Percentiles rank a stretch among this genome's conserved stretches.
Evolutionary conservation across 169 alveolate genomes (phyloP).

Genomic region (Hammondia hammondi): DNA sequence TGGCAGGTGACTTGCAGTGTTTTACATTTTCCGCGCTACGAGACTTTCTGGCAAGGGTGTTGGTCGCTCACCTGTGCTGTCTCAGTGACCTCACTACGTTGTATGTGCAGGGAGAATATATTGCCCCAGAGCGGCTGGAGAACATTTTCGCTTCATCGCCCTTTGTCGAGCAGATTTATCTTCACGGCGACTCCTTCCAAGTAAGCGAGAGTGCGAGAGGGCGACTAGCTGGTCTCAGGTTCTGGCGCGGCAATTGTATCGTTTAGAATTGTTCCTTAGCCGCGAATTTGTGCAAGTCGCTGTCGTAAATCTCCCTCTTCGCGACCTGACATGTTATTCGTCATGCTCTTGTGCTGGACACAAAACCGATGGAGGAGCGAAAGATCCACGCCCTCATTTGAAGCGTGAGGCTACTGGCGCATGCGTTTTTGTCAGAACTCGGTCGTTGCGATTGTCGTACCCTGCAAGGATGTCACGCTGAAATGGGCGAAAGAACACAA

Average conservation of each 20-base stretch:
- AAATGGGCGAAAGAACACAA: slow-evolving; percentile 54
- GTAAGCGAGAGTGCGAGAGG: slow-evolving; percentile 35
- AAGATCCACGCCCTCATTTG: too few relatives aligned
- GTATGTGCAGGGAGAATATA: slow-evolving; percentile 89
- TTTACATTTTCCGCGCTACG: neutral
- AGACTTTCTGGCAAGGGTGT: neutral
- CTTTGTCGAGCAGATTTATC: slow-evolving; percentile 84
- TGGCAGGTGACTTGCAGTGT: neutral
- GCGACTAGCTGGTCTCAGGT: too few relatives aligned
- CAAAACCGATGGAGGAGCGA: too few relatives aligned
- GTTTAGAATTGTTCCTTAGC: too few relatives aligned
- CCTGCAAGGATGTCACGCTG: neutral
- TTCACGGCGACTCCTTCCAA: slow-evolving; percentile 88
- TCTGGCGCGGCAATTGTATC: too few relatives aligned
- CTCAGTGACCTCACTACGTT: too few relatives aligned
- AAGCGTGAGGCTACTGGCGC: neutral
- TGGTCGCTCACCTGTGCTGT: neutral
- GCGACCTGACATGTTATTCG: too few relatives aligned
- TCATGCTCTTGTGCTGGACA: too few relatives aligned
- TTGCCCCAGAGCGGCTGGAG: slow-evolving; percentile 92
- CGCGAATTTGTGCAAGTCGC: too few relatives aligned
- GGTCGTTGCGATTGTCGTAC: slow-evolving; percentile 55
- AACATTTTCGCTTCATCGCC: slow-evolving; percentile 81
- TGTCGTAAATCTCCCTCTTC: too few relatives aligned
- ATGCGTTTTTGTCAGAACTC: slow-evolving; percentile 39